Base-by-base conservation (phyloP, 106 monocot genomes). In the Dendrobium catenatum region DNA sequence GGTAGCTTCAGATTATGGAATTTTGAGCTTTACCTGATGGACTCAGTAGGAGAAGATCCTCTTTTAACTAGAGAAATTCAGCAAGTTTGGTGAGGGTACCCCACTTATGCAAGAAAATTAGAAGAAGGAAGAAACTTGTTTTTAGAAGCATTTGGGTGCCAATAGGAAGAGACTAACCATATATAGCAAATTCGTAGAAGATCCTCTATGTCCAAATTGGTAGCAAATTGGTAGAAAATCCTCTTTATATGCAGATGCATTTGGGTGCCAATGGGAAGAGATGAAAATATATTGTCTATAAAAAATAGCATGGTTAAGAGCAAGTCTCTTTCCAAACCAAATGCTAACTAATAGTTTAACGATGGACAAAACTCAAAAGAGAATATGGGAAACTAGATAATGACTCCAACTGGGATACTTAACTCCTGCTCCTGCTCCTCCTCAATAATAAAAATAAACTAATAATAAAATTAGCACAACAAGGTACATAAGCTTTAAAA, bases 401-500 rank as follows among this genome's bases (percentile, higher is more conserved):
- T 18, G 42, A 15, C 31, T 43, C 42, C 42, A 74, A 18, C 74
- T 37, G 70, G 15, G 70, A 33, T 70, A 33, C 70, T 31, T 74
- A 74, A 74, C 74, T 74, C 42, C 74, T 41, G 43, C 74, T 74
- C 74, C 74, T 74, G 74, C 74, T 74, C 20, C 74, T 4, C 43
- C 29, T 29, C 29, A 29, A 29, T 29, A 29, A 29, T 0, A 29
- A 0, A 0, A 29, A 29, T 29, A 29, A 29, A 29, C 29, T 29
- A 29, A 29, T 29, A 29, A 29, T 29, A 0, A 29, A 29, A 29
- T 29, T 29, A 29, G 29, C 29, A 29, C 29, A 29, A 0, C 0
- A 29, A 29, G 29, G 29, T 29, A 29, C 29, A 29, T 29, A 29
- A 29, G 29, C 0, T 29, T 0, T 29, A 29, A 29, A 29, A 29